phyloP scores from a whole-genome alignment of 306 rosid species.

The Amphicarpaea edgeworthii region DNA sequence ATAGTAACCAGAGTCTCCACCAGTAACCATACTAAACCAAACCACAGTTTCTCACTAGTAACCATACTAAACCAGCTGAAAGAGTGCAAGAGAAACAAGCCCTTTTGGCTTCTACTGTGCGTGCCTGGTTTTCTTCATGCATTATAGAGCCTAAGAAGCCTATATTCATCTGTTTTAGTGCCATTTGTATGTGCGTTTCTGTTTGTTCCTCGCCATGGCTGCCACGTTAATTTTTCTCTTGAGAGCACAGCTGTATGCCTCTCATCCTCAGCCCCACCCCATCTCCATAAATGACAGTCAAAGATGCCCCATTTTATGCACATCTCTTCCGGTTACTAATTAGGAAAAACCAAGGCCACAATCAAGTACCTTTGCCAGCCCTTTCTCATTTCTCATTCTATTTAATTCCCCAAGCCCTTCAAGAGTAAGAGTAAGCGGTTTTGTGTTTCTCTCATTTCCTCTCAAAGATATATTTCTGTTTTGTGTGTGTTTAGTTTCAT shows the following conservation, averaged over 20 bases:
- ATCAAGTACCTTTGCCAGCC: not conserved
- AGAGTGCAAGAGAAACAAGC: not conserved
- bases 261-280: too few species aligned
- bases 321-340: not conserved
- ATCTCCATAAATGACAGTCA: constrained; percentile 50
- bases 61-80: not conserved
- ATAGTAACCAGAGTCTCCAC: too few species aligned
- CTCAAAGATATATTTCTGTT: too few species aligned
- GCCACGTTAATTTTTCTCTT: constrained; percentile 53
- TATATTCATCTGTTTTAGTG: constrained; percentile 15
- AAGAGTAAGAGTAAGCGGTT: not conserved
- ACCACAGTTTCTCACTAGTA: too few species aligned
- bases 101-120: constrained; percentile 20
- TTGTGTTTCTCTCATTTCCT: not conserved
- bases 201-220: constrained; percentile 47
- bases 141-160: constrained; percentile 20
- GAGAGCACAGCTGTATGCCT: constrained; percentile 42
- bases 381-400: not conserved
- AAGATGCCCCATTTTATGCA: constrained; percentile 37
- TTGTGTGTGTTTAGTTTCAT: too few species aligned
- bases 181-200: constrained; percentile 52
- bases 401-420: not conserved
- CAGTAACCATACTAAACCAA: not conserved
- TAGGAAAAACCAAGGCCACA: not conserved
- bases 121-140: constrained; percentile 14